These are phyloP conservation scores for Ophioceras dolichostomum DNA, from an alignment of 2,329 filamentous ascomycete genomes.

Conservation along the genomic window DNA sequence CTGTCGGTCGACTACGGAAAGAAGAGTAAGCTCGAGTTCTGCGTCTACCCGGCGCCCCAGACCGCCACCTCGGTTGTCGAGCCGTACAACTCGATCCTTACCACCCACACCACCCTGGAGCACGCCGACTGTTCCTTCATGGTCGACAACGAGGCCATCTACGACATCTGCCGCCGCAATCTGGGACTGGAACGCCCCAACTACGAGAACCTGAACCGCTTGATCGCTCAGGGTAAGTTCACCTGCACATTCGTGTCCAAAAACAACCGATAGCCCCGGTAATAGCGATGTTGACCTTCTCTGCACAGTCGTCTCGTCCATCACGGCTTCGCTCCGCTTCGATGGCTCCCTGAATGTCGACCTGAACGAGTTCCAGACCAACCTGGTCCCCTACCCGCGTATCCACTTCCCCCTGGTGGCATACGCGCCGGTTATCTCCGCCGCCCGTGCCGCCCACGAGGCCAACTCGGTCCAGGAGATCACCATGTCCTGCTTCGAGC, in stretches of 20 bases:
- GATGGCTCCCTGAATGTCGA: conserved; percentile 64
- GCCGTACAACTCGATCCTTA: conserved; percentile 63
- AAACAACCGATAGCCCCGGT: too few relatives aligned
- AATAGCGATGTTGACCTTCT: too few relatives aligned
- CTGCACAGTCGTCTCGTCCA: conserved; percentile 51
- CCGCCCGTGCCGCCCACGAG: conserved; percentile 70
- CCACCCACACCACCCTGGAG: conserved; percentile 64
- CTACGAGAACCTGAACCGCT: conserved; percentile 60
- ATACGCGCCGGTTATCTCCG: conserved; percentile 60
- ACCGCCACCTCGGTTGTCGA: conserved; percentile 61
- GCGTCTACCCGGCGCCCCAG: conserved; percentile 58
- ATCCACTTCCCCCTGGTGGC: conserved; percentile 65
- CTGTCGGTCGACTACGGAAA: conserved; percentile 64
- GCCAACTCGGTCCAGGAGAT: conserved; percentile 72
- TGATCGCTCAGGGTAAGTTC: conserved; percentile 45
- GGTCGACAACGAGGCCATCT: conserved; percentile 64
- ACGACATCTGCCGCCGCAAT: conserved; percentile 63
- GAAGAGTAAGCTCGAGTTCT: conserved; percentile 67
- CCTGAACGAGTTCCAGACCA: conserved; percentile 68
- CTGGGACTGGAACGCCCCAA: conserved; percentile 56
- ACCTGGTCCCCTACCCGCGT: conserved; percentile 60
- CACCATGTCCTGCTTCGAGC: conserved; percentile 49
- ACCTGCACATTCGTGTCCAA: conserved; percentile 43
- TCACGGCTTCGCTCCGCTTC: conserved; percentile 61
- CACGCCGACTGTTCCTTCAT: conserved; percentile 72